Base-by-base conservation (phyloP, 164 flowering plant genomes). In the Saururus chinensis region DNA sequence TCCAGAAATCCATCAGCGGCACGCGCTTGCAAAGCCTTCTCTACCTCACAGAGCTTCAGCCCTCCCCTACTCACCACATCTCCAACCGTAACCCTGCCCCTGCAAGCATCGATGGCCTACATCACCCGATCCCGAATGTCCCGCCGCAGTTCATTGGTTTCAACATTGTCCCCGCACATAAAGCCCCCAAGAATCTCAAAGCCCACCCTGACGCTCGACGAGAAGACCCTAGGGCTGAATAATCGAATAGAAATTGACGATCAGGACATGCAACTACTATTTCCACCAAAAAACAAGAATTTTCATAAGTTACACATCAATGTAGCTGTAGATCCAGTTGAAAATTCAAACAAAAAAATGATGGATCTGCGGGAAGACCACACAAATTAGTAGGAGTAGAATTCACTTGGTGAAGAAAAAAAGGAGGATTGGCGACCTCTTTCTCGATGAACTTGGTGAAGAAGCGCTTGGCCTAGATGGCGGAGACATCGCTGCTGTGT, bases 401-500 rank as follows among this genome's bases (percentile, higher is more conserved):
- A 30, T 30, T 30, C 37, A 30, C 6, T 2, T 6, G 49, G 16
- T 7, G 49, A 3, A 2, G 14, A 45, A 12, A 17, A 45, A 45
- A 14, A 42, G 49, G 49, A 17, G 49, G 49, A 30, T 30, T 30
- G 37, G 37, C 11, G 49, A 89, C 96, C 86, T 89, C 97, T 70
- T 92, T 92, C 69, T 92, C 98, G 66, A 89, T 86, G 76, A 89
- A 87, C 78, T 87, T 92, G 64, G 92, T 73, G 86, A 92, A 92
- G 82, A 88, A 88, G 45, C 84, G 82, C 75, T 89, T 96, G 14
- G 97, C 96, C 64, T 92, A 92, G 35, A 69, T 68, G 7, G 95
- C 74, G 20, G 97, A 76, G 65, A 92, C 97, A 54, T 92, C 98
- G 55, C 98, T 97, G 17, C 98, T 82, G 76, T 78, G 89, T 64